Percentiles rank a stretch among this genome's conserved stretches.
These are phyloP conservation scores for Saccharomycopsis schoenii DNA, from an alignment of 805 yeast species.

Conservation along the genomic window DNA sequence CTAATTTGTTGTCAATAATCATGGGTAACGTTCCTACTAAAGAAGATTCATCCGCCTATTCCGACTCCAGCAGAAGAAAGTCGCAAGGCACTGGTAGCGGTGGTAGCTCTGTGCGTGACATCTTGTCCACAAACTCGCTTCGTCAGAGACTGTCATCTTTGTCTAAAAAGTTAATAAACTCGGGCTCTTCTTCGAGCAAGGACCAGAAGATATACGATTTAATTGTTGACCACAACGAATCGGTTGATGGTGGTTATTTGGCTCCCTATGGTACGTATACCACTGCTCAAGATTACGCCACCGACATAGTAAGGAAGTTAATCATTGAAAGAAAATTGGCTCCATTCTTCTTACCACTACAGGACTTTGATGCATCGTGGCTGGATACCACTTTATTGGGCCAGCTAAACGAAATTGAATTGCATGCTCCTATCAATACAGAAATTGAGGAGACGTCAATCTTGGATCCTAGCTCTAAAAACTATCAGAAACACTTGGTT, in stretches of 20 bases:
- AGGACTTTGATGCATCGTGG: conserved; percentile 70
- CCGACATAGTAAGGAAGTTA: conserved; percentile 59
- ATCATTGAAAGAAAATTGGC: conserved; percentile 66
- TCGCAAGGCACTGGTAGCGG: not conserved
- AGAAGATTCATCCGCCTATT: conserved; percentile 24
- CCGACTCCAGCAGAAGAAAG: conserved; percentile 2
- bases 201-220: conserved; percentile 48
- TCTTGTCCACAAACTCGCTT: not conserved
- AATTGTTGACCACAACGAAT: conserved; percentile 52
- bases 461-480: conserved; percentile 17
- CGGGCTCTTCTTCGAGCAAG: conserved; percentile 23
- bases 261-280: conserved; percentile 87
- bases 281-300: conserved; percentile 63
- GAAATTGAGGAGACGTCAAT: conserved; percentile 24
- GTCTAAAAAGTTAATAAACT: not conserved
- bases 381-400: conserved; percentile 54
- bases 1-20: not conserved
- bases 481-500: conserved; percentile 31
- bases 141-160: conserved; percentile 1
- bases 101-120: not conserved
- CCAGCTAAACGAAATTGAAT: conserved; percentile 37
- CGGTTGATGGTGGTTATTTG: conserved; percentile 87
- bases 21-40: conserved; percentile 44
- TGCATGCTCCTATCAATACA: conserved; percentile 44
- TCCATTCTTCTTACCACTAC: conserved; percentile 85